These are phyloP conservation scores for Moesziomyces sp. DNA, from an alignment of 1,284 basidiomycete species.

Conservation along the genomic window DNA sequence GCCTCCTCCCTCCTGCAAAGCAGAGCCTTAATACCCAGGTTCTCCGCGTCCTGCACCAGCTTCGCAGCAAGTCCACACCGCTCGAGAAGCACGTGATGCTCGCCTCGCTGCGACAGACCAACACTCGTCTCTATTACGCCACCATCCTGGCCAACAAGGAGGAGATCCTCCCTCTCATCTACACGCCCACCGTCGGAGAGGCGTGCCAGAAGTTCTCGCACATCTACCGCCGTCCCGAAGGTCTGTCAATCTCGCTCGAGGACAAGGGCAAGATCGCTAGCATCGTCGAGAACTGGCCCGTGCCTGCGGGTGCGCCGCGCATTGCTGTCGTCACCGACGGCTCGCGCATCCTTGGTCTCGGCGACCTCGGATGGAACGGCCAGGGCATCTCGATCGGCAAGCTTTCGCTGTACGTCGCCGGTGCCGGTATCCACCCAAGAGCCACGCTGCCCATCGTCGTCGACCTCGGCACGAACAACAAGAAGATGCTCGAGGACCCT, in stretches of 20 bases:
- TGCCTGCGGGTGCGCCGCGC: constrained; percentile 66
- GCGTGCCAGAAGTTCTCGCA: constrained; percentile 79
- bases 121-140: constrained; percentile 78
- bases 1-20: constrained; percentile 76
- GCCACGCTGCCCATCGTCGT: constrained; percentile 84
- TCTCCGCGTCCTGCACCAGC: constrained; percentile 75
- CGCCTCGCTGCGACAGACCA: constrained; percentile 77
- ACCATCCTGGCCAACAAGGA: constrained; percentile 74
- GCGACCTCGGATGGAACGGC: constrained; percentile 77
- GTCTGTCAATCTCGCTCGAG: constrained; percentile 62
- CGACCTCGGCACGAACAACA: constrained; percentile 82
- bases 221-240: constrained; percentile 82
- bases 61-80: constrained; percentile 76
- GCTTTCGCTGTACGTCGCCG: constrained; percentile 88
- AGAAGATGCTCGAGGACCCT: constrained; percentile 83
- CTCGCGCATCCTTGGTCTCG: constrained; percentile 90
- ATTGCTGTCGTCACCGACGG: constrained; percentile 75
- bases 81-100: constrained; percentile 87
- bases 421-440: constrained; percentile 84
- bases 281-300: constrained; percentile 81
- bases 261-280: constrained; percentile 82
- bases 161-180: constrained; percentile 75
- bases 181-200: constrained; percentile 91
- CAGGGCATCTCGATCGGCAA: constrained; percentile 95
- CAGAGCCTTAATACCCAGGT: constrained; percentile 72